Conservation (phyloP, 768 basidiomycete species). For the Mrakia gelida region DNA sequence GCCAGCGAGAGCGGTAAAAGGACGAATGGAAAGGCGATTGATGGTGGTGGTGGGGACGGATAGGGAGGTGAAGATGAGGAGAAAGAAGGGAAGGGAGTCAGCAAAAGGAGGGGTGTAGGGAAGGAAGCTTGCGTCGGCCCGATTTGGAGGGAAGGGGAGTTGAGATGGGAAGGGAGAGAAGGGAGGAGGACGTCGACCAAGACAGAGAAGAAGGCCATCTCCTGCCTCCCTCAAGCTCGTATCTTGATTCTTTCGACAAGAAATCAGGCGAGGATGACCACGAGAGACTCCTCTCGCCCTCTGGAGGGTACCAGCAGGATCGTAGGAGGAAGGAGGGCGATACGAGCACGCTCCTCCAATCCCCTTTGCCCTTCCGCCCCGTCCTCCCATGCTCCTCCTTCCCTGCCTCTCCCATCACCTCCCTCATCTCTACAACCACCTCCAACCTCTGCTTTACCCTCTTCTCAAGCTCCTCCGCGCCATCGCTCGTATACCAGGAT, state of each 20-base stretch:
- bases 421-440: neutral
- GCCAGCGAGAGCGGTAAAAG: neutral
- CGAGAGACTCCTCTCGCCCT: too few relatives aligned
- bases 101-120: neutral
- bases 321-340: neutral
- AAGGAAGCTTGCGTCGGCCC: neutral
- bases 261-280: neutral
- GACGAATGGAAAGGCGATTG: neutral
- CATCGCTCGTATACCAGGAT: neutral
- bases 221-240: neutral
- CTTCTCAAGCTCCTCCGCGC: neutral
- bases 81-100: neutral
- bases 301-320: neutral
- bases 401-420: neutral
- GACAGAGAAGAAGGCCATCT: neutral
- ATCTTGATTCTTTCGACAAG: neutral
- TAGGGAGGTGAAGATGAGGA: neutral
- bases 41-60: neutral
- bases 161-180: slow-evolving; percentile 1
- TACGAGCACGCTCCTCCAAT: neutral
- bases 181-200: slow-evolving; percentile 6
- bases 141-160: neutral
- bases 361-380: neutral
- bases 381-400: neutral
- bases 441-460: neutral